phyloP scores from a whole-genome alignment of 2,329 filamentous ascomycete species.

The Albophoma yamanashiensis region DNA sequence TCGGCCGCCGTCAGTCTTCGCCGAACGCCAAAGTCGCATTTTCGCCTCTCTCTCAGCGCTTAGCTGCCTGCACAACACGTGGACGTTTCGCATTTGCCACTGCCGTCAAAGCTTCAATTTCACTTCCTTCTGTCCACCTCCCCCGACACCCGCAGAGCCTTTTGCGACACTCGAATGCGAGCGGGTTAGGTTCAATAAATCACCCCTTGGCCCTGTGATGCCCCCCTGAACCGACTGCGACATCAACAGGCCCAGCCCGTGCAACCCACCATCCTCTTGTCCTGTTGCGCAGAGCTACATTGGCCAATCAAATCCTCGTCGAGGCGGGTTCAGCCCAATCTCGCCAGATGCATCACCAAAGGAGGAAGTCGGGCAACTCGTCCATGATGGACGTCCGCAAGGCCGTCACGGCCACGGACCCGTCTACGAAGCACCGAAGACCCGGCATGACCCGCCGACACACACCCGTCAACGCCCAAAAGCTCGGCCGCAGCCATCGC shows the following conservation, averaged over 20 bases:
- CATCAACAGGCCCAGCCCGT: not conserved
- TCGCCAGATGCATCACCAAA: slow-evolving; percentile 38
- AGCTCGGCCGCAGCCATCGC: slow-evolving; percentile 38
- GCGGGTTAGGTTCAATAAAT: not conserved
- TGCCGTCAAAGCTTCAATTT: not conserved
- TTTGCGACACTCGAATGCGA: not conserved
- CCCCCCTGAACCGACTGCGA: not conserved
- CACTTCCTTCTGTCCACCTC: not conserved
- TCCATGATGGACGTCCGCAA: slow-evolving; percentile 47
- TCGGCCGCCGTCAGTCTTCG: not conserved
- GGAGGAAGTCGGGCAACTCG: slow-evolving; percentile 45
- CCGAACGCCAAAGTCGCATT: not conserved
- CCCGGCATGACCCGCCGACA: slow-evolving; percentile 34
- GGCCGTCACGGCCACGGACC: slow-evolving; percentile 31
- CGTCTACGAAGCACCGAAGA: slow-evolving; percentile 33
- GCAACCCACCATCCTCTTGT: not conserved
- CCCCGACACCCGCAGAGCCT: not conserved
- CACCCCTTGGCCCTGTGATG: not conserved
- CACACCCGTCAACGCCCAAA: slow-evolving; percentile 28
- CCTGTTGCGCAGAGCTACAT: not conserved
- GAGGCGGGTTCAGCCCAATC: slow-evolving; percentile 1
- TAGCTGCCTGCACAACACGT: slow-evolving; percentile 1
- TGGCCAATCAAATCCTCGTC: slow-evolving; percentile 1
- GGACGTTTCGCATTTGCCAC: slow-evolving; percentile 3
- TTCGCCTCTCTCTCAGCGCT: not conserved